Percentiles rank a stretch among this genome's conserved stretches.
phyloP scores from a whole-genome alignment of 2,329 filamentous ascomycete species.

The Myotisia sp. region DNA sequence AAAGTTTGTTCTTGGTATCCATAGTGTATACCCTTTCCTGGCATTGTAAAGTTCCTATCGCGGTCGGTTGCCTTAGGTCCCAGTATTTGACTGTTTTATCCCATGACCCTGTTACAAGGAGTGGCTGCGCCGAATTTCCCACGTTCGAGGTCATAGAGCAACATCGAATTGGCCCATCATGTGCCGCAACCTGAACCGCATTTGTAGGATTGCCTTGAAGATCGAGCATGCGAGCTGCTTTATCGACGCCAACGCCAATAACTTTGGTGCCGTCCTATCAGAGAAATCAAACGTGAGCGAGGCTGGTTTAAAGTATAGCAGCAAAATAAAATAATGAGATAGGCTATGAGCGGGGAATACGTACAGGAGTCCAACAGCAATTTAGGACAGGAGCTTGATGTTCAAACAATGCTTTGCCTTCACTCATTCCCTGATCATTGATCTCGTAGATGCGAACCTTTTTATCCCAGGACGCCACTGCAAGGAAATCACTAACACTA shows the following conservation, averaged over 20 bases:
- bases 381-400: conserved; percentile 74
- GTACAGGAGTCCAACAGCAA: conserved; percentile 76
- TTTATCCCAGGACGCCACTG: conserved; percentile 92
- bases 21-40: conserved; percentile 60
- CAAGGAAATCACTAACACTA: conserved; percentile 62
- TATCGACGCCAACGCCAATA: conserved; percentile 77
- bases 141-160: conserved; percentile 62
- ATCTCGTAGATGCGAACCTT: conserved; percentile 97
- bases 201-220: conserved; percentile 45
- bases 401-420: conserved; percentile 74
- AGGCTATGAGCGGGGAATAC: conserved; percentile 17
- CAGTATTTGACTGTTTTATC: conserved; percentile 45
- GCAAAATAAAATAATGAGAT: neutral
- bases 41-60: conserved; percentile 35
- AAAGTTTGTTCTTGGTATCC: conserved; percentile 74
- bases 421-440: conserved; percentile 57
- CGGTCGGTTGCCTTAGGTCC: conserved; percentile 38
- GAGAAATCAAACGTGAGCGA: conserved; percentile 3
- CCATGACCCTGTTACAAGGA: conserved; percentile 72
- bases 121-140: conserved; percentile 40
- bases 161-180: conserved; percentile 68
- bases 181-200: conserved; percentile 58
- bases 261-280: conserved; percentile 76
- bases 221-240: conserved; percentile 78
- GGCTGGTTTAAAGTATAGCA: conserved; percentile 3